Evolutionary conservation across 345 rosid species (phyloP).

Genomic region (Excoecaria cochinchinensis): DNA sequence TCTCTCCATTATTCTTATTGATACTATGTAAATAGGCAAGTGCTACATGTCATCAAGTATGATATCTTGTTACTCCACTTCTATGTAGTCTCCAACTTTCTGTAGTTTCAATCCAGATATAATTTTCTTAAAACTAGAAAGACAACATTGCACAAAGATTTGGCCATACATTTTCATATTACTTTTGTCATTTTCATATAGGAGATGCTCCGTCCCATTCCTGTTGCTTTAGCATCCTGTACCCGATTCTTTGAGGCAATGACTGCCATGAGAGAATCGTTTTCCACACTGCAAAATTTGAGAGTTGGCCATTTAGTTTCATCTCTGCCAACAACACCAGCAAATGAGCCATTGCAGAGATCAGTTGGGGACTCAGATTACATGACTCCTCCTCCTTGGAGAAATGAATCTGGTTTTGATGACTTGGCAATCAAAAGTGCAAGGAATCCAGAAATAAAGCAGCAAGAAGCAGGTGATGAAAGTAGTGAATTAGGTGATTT

Average conservation of each 20-base stretch:
- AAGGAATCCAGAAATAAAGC: slow-evolving; percentile 43
- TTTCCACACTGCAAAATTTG: slow-evolving; percentile 78
- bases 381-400: slow-evolving; percentile 74
- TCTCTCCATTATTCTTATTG: neutral
- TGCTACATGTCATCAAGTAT: neutral
- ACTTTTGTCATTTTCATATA: slow-evolving; percentile 23
- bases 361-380: slow-evolving; percentile 46
- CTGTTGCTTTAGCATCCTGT: slow-evolving; percentile 97
- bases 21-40: neutral
- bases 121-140: neutral
- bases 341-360: slow-evolving; percentile 39
- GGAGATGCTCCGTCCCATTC: slow-evolving; percentile 99
- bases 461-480: slow-evolving; percentile 43
- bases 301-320: slow-evolving; percentile 67
- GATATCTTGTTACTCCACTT: neutral
- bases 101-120: neutral
- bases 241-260: slow-evolving; percentile 96
- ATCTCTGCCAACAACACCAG: slow-evolving; percentile 62
- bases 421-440: slow-evolving; percentile 50
- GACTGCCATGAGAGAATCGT: slow-evolving; percentile 99
- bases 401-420: slow-evolving; percentile 59
- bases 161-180: slow-evolving; percentile 2
- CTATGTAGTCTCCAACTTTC: neutral
- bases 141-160: neutral
- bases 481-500: slow-evolving; percentile 39